Percentiles rank a stretch among this genome's conserved stretches.
phyloP scores from a whole-genome alignment of 345 rosid species.

The Pelargonium nanum region DNA sequence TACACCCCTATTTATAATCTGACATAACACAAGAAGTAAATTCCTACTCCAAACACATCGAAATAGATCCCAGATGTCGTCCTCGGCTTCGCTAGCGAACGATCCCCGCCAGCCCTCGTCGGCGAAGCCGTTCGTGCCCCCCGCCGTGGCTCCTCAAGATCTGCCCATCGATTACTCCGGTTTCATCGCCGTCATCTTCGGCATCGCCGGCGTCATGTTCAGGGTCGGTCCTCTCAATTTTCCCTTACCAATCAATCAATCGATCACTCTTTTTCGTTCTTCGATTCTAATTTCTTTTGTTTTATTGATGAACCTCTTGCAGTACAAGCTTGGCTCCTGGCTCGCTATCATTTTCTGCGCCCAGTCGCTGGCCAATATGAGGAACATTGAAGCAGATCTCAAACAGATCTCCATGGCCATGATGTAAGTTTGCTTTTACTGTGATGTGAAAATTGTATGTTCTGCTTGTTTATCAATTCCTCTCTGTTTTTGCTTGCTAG shows the following conservation, averaged over 20 bases:
- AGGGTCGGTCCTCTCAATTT: conserved; percentile 38
- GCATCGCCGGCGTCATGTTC: conserved; percentile 90
- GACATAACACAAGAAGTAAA: too few species aligned
- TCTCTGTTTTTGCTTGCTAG: not conserved
- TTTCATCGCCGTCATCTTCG: conserved; percentile 83
- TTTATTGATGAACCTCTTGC: conserved; percentile 13
- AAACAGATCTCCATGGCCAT: conserved; percentile 97
- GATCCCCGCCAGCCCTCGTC: conserved; percentile 85
- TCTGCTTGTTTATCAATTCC: not conserved
- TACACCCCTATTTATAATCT: too few species aligned
- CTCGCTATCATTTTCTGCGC: conserved; percentile 88
- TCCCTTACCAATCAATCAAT: too few species aligned
- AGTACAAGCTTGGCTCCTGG: conserved; percentile 98
- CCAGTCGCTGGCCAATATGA: conserved; percentile 83
- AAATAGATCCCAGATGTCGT: too few species aligned
- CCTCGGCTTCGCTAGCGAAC: conserved; percentile 18
- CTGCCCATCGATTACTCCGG: conserved; percentile 95
- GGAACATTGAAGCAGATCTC: conserved; percentile 79
- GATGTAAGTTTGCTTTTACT: conserved; percentile 43
- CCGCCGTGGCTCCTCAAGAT: conserved; percentile 52
- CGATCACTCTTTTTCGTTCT: not conserved
- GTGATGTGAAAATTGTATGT: not conserved
- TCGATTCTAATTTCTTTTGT: not conserved
- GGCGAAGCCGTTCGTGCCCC: conserved; percentile 53
- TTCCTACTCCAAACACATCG: too few species aligned